These are phyloP conservation scores for Candida sphagnicola DNA, from an alignment of 805 yeast genomes.

Conservation along the genomic window DNA sequence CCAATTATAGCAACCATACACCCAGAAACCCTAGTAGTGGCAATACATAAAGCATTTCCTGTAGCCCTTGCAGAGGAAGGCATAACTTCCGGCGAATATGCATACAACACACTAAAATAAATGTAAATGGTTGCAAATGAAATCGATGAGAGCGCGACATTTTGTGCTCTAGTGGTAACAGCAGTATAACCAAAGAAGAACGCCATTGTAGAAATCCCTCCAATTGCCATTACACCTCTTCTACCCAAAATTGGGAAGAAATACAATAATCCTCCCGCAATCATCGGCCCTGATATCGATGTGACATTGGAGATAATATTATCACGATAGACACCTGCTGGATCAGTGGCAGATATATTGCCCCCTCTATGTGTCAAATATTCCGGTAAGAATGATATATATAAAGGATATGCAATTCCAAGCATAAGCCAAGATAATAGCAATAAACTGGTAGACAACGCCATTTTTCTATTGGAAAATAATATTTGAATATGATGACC, in stretches of 20 bases:
- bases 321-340: constrained; percentile 43
- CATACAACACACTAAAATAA: constrained; percentile 35
- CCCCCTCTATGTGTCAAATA: constrained; percentile 52
- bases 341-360: constrained; percentile 35
- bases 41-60: constrained; percentile 30
- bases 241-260: constrained; percentile 41
- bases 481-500: constrained; percentile 38
- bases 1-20: constrained; percentile 31
- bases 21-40: constrained; percentile 27
- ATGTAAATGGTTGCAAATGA: constrained; percentile 41
- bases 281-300: constrained; percentile 51
- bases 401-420: constrained; percentile 53
- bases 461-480: constrained; percentile 40
- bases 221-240: constrained; percentile 53
- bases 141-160: constrained; percentile 37
- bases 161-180: constrained; percentile 45
- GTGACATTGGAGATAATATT: constrained; percentile 43
- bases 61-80: constrained; percentile 34
- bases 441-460: constrained; percentile 36
- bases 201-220: constrained; percentile 51
- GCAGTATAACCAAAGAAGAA: constrained; percentile 62
- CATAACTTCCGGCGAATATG: constrained; percentile 33
- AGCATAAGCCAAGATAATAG: constrained; percentile 50
- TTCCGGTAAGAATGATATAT: constrained; percentile 49
- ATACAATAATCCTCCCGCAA: constrained; percentile 40